Percentiles rank a stretch among this genome's conserved stretches.
Conservation (phyloP, 768 basidiomycete genomes). For the Termitomyces sp. region DNA sequence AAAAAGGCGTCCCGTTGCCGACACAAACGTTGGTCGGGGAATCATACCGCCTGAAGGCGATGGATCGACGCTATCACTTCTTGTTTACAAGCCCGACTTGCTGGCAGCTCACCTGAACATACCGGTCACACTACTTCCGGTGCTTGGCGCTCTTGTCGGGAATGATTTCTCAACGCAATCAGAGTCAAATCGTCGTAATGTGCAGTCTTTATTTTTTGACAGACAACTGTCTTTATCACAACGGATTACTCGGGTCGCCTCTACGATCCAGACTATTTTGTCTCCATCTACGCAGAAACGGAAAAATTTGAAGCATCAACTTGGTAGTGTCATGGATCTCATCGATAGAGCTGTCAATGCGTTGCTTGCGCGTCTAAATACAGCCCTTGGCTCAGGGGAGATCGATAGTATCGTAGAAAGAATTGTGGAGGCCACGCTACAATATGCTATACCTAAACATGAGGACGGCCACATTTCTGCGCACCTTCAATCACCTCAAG, state of each 20-base stretch:
- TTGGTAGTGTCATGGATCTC: conserved; percentile 73
- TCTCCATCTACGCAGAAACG: conserved; percentile 44
- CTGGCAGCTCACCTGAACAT: conserved; percentile 66
- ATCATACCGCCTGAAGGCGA: conserved; percentile 50
- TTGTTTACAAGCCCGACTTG: conserved; percentile 55
- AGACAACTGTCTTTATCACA: conserved; percentile 50
- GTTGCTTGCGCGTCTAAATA: conserved; percentile 45
- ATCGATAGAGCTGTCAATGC: conserved; percentile 65
- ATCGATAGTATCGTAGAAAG: conserved; percentile 60
- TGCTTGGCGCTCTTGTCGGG: conserved; percentile 75
- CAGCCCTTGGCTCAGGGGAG: conserved; percentile 57
- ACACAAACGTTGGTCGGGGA: conserved; percentile 28
- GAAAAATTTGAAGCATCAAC: conserved; percentile 46
- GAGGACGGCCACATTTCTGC: conserved; percentile 34
- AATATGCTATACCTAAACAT: conserved; percentile 70
- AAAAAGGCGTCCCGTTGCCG: conserved; percentile 35
- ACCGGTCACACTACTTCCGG: conserved; percentile 68
- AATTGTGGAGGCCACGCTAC: conserved; percentile 69
- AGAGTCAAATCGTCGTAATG: conserved; percentile 42
- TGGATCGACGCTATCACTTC: conserved; percentile 48
- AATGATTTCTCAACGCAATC: conserved; percentile 69
- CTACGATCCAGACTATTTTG: conserved; percentile 51
- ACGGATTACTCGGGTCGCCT: conserved; percentile 64
- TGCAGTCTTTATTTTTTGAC: conserved; percentile 69
- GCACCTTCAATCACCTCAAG: conserved; percentile 46